Evolutionary conservation across 768 basidiomycete genomes (phyloP), one percentile per base, ranked within the genome.

Genomic region (Amanita subjunquillea): DNA sequence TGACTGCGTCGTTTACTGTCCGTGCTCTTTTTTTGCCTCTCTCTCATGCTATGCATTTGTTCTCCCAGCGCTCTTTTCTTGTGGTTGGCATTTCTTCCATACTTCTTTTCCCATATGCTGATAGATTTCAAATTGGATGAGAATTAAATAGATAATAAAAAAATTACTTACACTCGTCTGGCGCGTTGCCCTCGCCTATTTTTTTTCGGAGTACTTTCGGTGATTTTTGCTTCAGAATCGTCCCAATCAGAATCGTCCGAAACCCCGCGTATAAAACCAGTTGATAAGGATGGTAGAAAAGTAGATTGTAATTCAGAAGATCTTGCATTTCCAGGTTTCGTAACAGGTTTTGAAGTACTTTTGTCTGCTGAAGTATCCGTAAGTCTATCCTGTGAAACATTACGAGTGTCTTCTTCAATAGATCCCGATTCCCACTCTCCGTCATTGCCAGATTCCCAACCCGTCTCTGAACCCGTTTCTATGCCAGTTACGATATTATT

Each of bases 41-140:
- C 17, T 40, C 20, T 37, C 41, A 15, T 34, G 22, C 32, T 46
- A 25, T 13, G 34, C 22, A 54, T 56, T 41, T 50, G 42, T 22
- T 59, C 56, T 43, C 62, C 63, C 0, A 63, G 66, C 62, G 76
- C 74, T 58, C 81, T 85, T 67, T 87, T 86, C 68, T 94, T 77
- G 65, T 98, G 95, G 64, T 95, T 96, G 22, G 95, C 94, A 55
- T 83, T 80, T 55, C 74, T 78, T 45, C 95, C 95, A 60, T 82
- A 98, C 67, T 93, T 97, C 71, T 92, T 94, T 69, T 97, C 95
- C 94, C 95, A 97, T 58, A 98, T 96, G 2, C 94, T 97, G 60
- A 6, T 8, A 29, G 6, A 22, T 36, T 20, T 23, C 32, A 36
- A 34, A 34, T 34, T 13, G 34, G 10, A 29, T 27, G 10, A 43